Evolutionary conservation across 225 moss, liverwort and hornwort genomes (phyloP).

Genomic region (Marchantia paleacea): DNA sequence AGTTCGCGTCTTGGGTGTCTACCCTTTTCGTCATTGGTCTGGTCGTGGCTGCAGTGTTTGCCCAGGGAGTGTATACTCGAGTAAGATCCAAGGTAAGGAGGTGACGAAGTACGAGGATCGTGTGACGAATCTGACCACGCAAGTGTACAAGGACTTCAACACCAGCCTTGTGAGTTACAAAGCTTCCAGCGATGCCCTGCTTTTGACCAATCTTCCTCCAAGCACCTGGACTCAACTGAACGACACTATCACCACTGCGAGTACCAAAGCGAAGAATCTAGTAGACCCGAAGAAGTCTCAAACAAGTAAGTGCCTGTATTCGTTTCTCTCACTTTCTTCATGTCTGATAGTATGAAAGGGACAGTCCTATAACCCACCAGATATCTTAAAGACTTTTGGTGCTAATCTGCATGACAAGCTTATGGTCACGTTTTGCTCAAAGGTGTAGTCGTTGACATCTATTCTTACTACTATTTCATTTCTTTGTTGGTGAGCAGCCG

Average conservation of each 20-base stretch:
- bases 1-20: slow-evolving; percentile 48
- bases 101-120: slow-evolving; percentile 15
- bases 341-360: no score
- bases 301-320: slow-evolving; percentile 43
- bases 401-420: no score
- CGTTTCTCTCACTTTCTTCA: no score
- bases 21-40: slow-evolving; percentile 50
- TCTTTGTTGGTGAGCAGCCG: no score
- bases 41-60: slow-evolving; percentile 44
- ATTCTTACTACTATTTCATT: no score
- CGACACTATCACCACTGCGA: neutral
- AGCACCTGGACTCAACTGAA: slow-evolving; percentile 15
- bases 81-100: slow-evolving; percentile 25
- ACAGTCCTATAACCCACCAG: no score
- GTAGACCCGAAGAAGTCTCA: slow-evolving; percentile 16
- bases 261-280: slow-evolving; percentile 1
- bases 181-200: neutral
- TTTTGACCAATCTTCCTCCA: neutral
- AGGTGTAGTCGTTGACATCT: no score
- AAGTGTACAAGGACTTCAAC: slow-evolving; percentile 21
- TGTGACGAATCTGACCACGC: slow-evolving; percentile 7
- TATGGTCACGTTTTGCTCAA: no score
- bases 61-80: slow-evolving; percentile 58
- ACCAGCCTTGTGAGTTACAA: slow-evolving; percentile 13
- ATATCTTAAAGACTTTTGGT: no score